Conservation (phyloP, 306 rosid species). For the Cajanus cajan region DNA sequence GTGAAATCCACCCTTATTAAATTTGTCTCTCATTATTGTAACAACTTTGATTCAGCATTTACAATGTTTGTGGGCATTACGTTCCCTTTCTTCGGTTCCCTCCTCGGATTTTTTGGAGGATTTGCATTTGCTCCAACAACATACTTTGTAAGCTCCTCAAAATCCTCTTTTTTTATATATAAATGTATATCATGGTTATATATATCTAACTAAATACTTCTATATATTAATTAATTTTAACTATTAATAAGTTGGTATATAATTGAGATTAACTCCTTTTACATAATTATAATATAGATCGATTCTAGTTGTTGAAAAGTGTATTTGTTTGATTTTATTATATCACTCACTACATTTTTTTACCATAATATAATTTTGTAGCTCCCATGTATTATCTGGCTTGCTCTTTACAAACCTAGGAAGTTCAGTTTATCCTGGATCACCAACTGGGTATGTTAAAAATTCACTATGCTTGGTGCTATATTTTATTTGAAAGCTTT, state of each 20-base stretch:
- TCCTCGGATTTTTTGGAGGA: constrained; percentile 74
- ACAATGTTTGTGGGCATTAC: constrained; percentile 71
- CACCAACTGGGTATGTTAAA: constrained; percentile 66
- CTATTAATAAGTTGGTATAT: too few relatives aligned
- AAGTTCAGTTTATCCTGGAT: constrained; percentile 61
- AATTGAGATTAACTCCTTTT: too few relatives aligned
- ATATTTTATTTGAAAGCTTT: neutral
- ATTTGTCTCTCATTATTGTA: neutral
- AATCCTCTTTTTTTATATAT: neutral
- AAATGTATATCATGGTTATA: neutral
- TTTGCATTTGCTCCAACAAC: constrained; percentile 79
- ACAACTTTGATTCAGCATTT: constrained; percentile 44
- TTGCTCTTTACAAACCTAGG: constrained; percentile 55
- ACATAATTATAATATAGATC: too few relatives aligned
- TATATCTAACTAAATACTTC: neutral
- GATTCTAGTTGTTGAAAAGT: too few relatives aligned
- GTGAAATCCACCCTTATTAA: neutral
- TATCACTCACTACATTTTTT: neutral
- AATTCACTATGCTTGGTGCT: neutral
- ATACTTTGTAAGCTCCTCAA: constrained; percentile 52
- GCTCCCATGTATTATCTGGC: constrained; percentile 85
- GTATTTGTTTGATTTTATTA: neutral
- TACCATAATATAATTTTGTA: constrained; percentile 22
- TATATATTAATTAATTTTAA: too few relatives aligned
- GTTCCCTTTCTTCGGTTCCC: constrained; percentile 70